Evolutionary conservation across 306 rosid genomes (phyloP), one percentile per base, ranked within the genome.

Genomic region (Quercus mongolica): DNA sequence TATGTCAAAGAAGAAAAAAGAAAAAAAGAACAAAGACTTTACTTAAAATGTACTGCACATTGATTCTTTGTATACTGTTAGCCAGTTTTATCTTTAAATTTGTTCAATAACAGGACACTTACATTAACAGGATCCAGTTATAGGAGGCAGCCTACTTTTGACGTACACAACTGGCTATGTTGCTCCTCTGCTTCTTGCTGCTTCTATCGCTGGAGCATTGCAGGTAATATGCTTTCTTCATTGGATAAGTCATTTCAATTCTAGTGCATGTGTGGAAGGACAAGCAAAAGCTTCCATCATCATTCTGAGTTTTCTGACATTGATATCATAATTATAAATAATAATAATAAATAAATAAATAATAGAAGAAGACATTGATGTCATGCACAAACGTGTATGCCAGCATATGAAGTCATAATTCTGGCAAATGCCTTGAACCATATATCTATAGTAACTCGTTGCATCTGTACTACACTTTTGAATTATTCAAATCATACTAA

Each of bases 111-210:
- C 77, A 69, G 26, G 18, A 58, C 41, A 41, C 56, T 69, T 79
- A 79, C 74, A 46, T 6, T 85, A 26, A 81, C 91, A 92, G 99
- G 90, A 95, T 86, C 99, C 98, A 14, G 18, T 95, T 69, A 79
- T 89, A 7, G 98, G 98, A 59, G 96, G 98, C 41, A 92, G 99
- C 92, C 89, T 91, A 56, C 90, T 95, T 56, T 85, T 92, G 88
- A 87, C 99, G 7, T 95, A 92, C 88, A 95, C 99, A 68, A 95
- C 95, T 14, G 99, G 98, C 77, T 95, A 95, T 79, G 89, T 92
- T 65, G 87, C 97, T 84, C 96, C 98, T 71, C 74, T 92, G 57
- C 97, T 94, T 76, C 87, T 92, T 52, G 99, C 99, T 83, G 99
- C 99, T 69, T 88, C 98, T 49, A 92, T 92, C 17, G 98, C 98